phyloP scores from a whole-genome alignment of 2,329 filamentous ascomycete species.

The Botrytis sinoallii region DNA sequence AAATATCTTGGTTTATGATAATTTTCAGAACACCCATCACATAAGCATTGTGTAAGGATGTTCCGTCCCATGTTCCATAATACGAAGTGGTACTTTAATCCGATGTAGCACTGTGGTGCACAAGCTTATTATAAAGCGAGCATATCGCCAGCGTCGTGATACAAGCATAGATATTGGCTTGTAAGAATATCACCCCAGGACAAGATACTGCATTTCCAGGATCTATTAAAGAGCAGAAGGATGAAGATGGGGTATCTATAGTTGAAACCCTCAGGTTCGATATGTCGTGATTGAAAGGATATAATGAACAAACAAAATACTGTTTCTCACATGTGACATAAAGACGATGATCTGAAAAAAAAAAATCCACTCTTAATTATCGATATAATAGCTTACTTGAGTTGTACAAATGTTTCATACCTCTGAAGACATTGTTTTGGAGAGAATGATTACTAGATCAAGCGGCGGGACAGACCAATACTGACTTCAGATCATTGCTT shows the following conservation, averaged over 20 bases:
- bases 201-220: neutral
- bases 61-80: neutral
- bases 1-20: neutral
- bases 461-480: neutral
- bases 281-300: neutral
- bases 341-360: neutral
- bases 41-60: neutral
- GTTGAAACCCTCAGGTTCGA: rapidly evolving
- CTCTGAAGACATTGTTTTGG: neutral
- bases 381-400: neutral
- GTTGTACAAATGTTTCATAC: neutral
- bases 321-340: neutral
- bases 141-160: neutral
- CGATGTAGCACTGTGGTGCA: neutral
- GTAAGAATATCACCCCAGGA: too few species aligned
- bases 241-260: neutral
- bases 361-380: too few species aligned
- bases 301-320: neutral
- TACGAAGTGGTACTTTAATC: neutral
- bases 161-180: neutral
- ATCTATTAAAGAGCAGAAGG: neutral
- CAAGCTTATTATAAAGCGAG: neutral
- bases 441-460: neutral
- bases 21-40: neutral
- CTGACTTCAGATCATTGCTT: neutral